These are phyloP conservation scores for Leucosporidium scottii DNA, from an alignment of 768 basidiomycete genomes.

Conservation along the genomic window DNA sequence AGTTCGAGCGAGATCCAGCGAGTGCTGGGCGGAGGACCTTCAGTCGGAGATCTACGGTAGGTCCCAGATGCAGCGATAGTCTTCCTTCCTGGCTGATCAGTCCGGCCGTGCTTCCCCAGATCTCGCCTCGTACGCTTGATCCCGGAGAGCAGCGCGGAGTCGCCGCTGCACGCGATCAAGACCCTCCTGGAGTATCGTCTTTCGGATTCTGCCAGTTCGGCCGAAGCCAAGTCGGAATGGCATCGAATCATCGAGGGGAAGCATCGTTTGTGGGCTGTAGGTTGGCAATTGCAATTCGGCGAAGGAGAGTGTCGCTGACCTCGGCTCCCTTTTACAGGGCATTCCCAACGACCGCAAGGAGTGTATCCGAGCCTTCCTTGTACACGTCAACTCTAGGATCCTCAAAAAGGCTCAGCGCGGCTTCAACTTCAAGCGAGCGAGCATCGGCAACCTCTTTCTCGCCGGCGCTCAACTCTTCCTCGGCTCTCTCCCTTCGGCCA, in stretches of 20 bases:
- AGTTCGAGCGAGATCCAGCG: constrained; percentile 20
- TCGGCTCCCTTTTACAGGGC: constrained; percentile 54
- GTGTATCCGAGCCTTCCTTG: constrained; percentile 67
- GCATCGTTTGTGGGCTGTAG: constrained; percentile 71
- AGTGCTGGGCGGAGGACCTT: constrained; percentile 15
- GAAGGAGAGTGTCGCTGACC: constrained; percentile 45
- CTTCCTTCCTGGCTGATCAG: no score
- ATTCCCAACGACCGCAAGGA: constrained; percentile 45
- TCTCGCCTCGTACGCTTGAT: constrained; percentile 31
- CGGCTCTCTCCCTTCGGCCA: constrained; percentile 75
- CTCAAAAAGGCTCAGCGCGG: constrained; percentile 41
- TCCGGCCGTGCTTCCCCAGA: not conserved
- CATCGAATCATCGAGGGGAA: constrained; percentile 63
- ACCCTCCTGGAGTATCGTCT: constrained; percentile 72
- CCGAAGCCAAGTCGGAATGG: constrained; percentile 82
- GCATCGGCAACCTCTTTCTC: constrained; percentile 56
- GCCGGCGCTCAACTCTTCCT: constrained; percentile 85
- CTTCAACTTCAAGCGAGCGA: constrained; percentile 84
- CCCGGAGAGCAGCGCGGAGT: not conserved
- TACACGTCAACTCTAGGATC: constrained; percentile 81
- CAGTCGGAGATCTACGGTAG: constrained; percentile 24
- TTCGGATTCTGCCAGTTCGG: constrained; percentile 59
- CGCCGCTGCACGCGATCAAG: constrained; percentile 58
- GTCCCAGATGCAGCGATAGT: no score
- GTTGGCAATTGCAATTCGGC: constrained; percentile 38